Conservation (phyloP, 1,284 basidiomycete species). For the Apiotrichum siamense region DNA sequence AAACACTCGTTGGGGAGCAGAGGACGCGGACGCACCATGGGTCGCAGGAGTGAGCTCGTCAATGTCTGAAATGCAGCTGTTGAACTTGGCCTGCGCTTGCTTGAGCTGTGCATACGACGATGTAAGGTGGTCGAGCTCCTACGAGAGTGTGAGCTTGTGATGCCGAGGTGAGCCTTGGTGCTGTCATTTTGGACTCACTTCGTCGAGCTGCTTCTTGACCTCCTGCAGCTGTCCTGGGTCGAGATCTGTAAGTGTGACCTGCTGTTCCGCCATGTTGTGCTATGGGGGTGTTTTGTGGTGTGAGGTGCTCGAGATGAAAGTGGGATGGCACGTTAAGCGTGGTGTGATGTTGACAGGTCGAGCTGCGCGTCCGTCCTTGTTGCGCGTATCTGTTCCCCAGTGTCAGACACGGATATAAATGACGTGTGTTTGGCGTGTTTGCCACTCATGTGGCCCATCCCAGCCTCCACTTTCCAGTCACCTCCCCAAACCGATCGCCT, state of each 20-base stretch:
- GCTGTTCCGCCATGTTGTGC: conserved; percentile 53
- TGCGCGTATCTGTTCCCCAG: no score
- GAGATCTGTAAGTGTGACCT: conserved; percentile 70
- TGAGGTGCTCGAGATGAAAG: background rate
- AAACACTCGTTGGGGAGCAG: no score
- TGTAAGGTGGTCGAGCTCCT: conserved; percentile 90
- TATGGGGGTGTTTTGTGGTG: background rate
- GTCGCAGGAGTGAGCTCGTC: conserved; percentile 69
- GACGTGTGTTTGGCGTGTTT: conserved; percentile 3
- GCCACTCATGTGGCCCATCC: background rate
- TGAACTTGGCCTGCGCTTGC: conserved; percentile 88
- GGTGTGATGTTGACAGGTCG: no score
- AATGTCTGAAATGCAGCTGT: conserved; percentile 72
- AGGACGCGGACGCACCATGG: conserved; percentile 53
- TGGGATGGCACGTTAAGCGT: no score
- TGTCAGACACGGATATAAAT: background rate
- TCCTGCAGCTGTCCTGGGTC: conserved; percentile 75
- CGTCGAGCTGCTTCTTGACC: conserved; percentile 81
- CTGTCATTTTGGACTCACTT: conserved; percentile 62
- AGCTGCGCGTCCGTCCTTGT: no score
- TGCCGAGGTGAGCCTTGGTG: background rate
- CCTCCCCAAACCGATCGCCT: no score
- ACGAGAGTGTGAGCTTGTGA: conserved; percentile 8
- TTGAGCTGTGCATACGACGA: conserved; percentile 89
- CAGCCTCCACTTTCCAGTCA: background rate